Base-by-base conservation (phyloP, 495 filamentous ascomycete species). In the Xylaria venustula region DNA sequence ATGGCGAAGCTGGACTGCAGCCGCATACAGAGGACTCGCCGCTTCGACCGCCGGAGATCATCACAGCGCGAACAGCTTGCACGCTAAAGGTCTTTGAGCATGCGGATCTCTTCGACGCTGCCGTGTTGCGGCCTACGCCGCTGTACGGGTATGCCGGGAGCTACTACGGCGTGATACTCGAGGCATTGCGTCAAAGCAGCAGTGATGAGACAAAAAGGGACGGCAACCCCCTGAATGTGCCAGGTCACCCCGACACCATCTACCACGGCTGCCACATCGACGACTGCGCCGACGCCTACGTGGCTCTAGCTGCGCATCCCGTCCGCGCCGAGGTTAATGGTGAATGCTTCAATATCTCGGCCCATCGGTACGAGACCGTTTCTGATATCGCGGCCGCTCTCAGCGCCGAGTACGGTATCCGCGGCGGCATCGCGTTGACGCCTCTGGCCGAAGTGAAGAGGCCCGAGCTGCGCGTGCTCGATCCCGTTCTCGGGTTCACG, bases 241-340 rank as follows among this genome's bases (percentile, higher is more conserved):
- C 67, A 2, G 56, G 64, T 6, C 62, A 77, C 48, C 61, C 58
- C n/a, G 63, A 71, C 26, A 75, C 64, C 2, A 72, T 79, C 42
- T 58, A 77, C 42, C 77, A 79, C 58, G 72, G 64, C 17, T 65
- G 68, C 30, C 77, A 79, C 42, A 61, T 80, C 26, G 77, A 80
- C 59, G 77, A 80, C 62, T 79, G 75, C 47, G 77, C 65, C 9
- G 74, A 77, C 19, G 77, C 73, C 0, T 80, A 80, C 51, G 61
- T 78, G 7, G 66, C 72, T 5, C 64, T 80, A 1, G 77, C 75
- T 0, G 58, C 60, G 15, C 64, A 73, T 25, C 56, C 65, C 12
- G 51, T 52, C 22, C 60, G 74, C 34, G 44, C 23, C 0, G 52
- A 56, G 0, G 66, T 77, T 4, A 64, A 60, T n/a, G 72, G 73